These are phyloP conservation scores for Blastocystis sp. DNA, from an alignment of 352 stramenopile species.

Conservation along the genomic window DNA sequence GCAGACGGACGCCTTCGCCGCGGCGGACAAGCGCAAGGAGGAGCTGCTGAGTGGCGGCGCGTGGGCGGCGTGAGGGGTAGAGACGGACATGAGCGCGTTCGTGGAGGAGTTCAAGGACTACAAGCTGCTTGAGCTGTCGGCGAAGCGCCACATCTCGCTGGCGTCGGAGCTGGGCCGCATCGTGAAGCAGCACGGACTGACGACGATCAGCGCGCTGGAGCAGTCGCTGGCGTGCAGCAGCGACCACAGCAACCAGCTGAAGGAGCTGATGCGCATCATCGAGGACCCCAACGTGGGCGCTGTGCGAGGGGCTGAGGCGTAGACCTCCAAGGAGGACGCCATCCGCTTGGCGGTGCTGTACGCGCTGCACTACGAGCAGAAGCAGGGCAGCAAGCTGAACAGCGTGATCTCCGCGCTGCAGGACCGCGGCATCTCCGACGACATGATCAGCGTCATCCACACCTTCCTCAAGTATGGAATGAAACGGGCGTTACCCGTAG, in stretches of 20 bases:
- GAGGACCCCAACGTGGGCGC: constrained; percentile 75
- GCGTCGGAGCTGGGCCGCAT: constrained; percentile 93
- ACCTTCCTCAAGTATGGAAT: constrained; percentile 76
- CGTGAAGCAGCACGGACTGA: constrained; percentile 89
- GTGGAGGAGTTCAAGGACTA: constrained; percentile 95
- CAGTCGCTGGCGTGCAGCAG: constrained; percentile 82
- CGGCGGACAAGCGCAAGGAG: constrained; percentile 85
- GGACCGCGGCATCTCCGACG: constrained; percentile 75
- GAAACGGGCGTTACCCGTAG: neutral
- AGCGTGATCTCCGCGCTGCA: constrained; percentile 56
- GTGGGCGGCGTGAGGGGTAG: neutral
- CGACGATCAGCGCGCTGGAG: constrained; percentile 97
- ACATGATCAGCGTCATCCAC: constrained; percentile 79
- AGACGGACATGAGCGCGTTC: constrained; percentile 95
- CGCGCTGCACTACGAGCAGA: constrained; percentile 91
- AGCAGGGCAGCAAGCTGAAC: constrained; percentile 54
- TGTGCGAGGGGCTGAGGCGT: constrained; percentile 75
- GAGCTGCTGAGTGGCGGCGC: constrained; percentile 81
- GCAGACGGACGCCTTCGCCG: constrained; percentile 89
- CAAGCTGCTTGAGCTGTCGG: constrained; percentile 87
- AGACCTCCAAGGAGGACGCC: constrained; percentile 90
- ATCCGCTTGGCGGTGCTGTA: constrained; percentile 95
- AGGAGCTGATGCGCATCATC: constrained; percentile 79
- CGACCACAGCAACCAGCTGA: constrained; percentile 80
- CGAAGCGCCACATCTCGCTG: constrained; percentile 97